Percentiles rank a stretch among this genome's conserved stretches.
Conservation (phyloP, 768 basidiomycete genomes). For the Tylopilus plumbeoviolaceoides region DNA sequence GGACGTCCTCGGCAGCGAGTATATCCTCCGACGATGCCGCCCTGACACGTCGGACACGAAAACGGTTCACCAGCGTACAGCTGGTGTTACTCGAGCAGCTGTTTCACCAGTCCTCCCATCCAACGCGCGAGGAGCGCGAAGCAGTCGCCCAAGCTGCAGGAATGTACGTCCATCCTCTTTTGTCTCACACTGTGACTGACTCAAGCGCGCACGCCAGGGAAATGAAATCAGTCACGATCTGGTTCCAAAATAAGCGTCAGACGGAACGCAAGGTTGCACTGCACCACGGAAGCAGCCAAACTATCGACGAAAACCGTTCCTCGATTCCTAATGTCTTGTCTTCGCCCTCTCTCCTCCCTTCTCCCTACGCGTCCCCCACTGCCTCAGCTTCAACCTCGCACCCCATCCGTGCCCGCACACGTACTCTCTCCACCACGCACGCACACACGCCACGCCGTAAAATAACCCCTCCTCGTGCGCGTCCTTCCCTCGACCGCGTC, state of each 20-base stretch:
- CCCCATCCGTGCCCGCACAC: conserved; percentile 30
- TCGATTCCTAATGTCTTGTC: conserved; percentile 18
- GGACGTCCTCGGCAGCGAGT: conserved; percentile 56
- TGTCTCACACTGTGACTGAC: conserved; percentile 5
- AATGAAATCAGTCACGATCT: conserved; percentile 35
- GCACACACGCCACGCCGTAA: conserved; percentile 26
- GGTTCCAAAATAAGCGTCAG: conserved; percentile 35
- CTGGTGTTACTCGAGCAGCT: conserved; percentile 71
- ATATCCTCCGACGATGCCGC: conserved; percentile 49
- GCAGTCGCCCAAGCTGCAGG: conserved; percentile 52
- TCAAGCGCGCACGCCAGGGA: conserved; percentile 16
- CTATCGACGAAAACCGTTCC: conserved; percentile 17
- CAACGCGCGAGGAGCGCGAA: conserved; percentile 71
- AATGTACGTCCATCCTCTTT: conserved; percentile 46
- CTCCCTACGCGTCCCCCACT: conserved; percentile 14
- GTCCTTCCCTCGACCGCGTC: conserved; percentile 31
- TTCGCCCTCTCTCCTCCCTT: conserved; percentile 11
- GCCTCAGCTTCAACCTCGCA: conserved; percentile 19
- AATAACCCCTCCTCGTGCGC: conserved; percentile 27
- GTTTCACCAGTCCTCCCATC: conserved; percentile 68
- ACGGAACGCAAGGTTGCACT: conserved; percentile 54
- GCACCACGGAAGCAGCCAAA: conserved; percentile 30
- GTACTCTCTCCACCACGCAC: conserved; percentile 27
- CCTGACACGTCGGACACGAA: conserved; percentile 52
- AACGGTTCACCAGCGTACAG: conserved; percentile 64